Base-by-base conservation (phyloP, 2,329 filamentous ascomycete genomes). In the Hymenoscyphus occultus region DNA sequence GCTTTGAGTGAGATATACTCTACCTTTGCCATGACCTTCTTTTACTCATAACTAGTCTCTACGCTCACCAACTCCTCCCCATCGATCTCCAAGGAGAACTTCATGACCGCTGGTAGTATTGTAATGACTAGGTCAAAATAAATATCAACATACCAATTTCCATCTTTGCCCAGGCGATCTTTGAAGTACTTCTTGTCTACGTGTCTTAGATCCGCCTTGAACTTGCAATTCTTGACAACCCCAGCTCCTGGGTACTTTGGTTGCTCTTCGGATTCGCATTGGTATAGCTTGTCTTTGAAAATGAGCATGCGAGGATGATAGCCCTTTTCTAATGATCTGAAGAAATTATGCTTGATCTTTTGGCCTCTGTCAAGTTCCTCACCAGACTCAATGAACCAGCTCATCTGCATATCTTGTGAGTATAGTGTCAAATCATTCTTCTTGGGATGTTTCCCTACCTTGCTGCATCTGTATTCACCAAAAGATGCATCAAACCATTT, bases 321-420 rank as follows among this genome's bases (percentile, higher is more conserved):
- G 10, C 22, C 32, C 9, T 60, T 48, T 22, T 22, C 22, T 22
- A 22, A 22, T 22, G 22, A 22, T n/a, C 66, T 61, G 45, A 57
- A 68, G 62, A 72, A 72, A 12, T 51, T 42, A 19, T 71, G 70
- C 9, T 39, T 39, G 6, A 72, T 60, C 9, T 39, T 63, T 19
- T 69, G 56, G 1, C 62, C 60, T 12, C 65, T 56, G 2, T 48
- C 3, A 1, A 73, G 60, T 39, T 70, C 66, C 5, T 72, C 68
- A 12, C 69, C 70, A 9, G 59, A 56, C 22, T 64, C 12, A n/a
- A 73, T 71, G 40, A 69, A 72, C 54, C 54, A 56, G 16, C 28
- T 69, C 69, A 56, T 56, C 54, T 22, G 22, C 22, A 22, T 22
- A 22, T 22, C 22, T 22, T 22, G 22, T 22, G 22, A 22, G 22